Conservation (phyloP, 805 yeast species). For the Danielozyma ontarioensis region DNA sequence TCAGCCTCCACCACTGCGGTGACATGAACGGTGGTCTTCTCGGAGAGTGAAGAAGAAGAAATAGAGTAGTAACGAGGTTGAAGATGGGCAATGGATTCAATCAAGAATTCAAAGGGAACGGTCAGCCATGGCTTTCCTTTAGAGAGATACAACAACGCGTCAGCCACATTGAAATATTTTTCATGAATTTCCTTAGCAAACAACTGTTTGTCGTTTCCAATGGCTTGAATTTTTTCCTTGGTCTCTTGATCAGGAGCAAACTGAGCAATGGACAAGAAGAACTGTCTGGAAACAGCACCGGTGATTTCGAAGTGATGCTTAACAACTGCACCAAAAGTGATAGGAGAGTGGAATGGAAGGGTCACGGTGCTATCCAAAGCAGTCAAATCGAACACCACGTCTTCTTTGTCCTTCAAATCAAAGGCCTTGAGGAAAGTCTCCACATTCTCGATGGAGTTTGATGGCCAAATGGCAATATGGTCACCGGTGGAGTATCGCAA, state of each 20-base stretch:
- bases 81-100: slow-evolving; percentile 75
- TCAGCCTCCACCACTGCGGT: slow-evolving; percentile 90
- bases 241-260: slow-evolving; percentile 72
- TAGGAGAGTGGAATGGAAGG: slow-evolving; percentile 68
- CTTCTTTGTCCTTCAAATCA: slow-evolving; percentile 48
- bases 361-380: slow-evolving; percentile 66
- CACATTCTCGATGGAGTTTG: slow-evolving; percentile 75
- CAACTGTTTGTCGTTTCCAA: slow-evolving; percentile 63
- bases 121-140: slow-evolving; percentile 61
- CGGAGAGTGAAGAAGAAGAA: slow-evolving; percentile 79
- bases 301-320: slow-evolving; percentile 87
- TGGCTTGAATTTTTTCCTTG: slow-evolving; percentile 42
- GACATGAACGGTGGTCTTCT: slow-evolving; percentile 69
- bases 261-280: slow-evolving; percentile 63
- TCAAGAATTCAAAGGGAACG: slow-evolving; percentile 79
- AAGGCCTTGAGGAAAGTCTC: slow-evolving; percentile 60
- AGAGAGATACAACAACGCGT: slow-evolving; percentile 60
- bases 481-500: slow-evolving; percentile 92
- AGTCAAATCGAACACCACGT: slow-evolving; percentile 57
- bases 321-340: slow-evolving; percentile 81
- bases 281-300: slow-evolving; percentile 91
- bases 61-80: slow-evolving; percentile 96
- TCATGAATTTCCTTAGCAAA: slow-evolving; percentile 64
- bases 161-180: slow-evolving; percentile 68
- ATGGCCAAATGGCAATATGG: slow-evolving; percentile 92